Conservation (phyloP, 2,329 filamentous ascomycete species). For the Coniochaeta pulveracea region DNA sequence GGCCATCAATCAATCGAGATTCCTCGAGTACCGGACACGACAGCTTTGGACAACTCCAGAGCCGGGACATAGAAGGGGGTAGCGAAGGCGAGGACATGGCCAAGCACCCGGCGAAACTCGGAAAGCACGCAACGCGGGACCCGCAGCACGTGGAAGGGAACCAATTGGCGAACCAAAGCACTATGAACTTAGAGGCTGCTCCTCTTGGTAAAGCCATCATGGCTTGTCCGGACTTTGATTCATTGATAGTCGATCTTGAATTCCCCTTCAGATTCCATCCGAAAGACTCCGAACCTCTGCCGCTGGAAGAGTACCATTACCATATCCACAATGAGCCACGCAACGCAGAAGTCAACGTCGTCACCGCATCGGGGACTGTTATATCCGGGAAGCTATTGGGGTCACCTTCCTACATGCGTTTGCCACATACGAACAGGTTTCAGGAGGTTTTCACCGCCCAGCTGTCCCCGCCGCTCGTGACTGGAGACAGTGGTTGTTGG, state of each 20-base stretch:
- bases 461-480: conserved; percentile 3
- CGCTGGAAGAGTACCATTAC: conserved; percentile 1
- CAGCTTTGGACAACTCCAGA: too few relatives aligned
- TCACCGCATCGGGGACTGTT: background rate
- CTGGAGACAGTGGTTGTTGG: conserved; percentile 7
- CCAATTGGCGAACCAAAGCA: too few relatives aligned
- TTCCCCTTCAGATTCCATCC: background rate
- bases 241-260: background rate
- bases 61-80: too few relatives aligned
- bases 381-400: conserved; percentile 2
- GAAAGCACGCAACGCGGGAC: background rate
- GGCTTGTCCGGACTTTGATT: background rate
- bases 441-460: conserved; percentile 5
- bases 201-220: background rate
- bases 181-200: too few relatives aligned
- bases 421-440: conserved; percentile 4
- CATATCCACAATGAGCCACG: conserved; percentile 3
- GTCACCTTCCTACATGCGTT: conserved; percentile 4
- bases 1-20: background rate
- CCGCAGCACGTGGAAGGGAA: background rate
- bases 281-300: background rate
- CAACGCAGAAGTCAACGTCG: conserved; percentile 2
- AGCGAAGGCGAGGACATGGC: too few relatives aligned
- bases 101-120: too few relatives aligned
- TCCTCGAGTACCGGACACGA: background rate